Percentiles rank a stretch among this genome's conserved stretches.
Evolutionary conservation across 176 grass and related monocot species (phyloP).

Genomic region (Puya raimondii): DNA sequence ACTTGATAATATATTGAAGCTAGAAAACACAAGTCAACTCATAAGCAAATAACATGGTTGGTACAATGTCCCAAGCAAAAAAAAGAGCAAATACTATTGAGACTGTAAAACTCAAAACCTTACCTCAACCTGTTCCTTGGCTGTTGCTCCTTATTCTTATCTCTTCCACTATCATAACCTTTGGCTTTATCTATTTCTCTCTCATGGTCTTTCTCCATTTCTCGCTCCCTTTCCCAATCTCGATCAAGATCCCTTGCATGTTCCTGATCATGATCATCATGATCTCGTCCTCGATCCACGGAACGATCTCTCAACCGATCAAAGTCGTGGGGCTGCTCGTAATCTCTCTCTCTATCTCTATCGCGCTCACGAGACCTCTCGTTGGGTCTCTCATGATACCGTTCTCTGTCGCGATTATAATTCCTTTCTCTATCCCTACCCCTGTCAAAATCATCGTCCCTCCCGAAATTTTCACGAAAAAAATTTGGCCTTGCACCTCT

Average conservation of each 20-base stretch:
- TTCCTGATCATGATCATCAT: constrained; percentile 46
- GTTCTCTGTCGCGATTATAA: constrained; percentile 55
- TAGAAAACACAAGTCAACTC: too few species aligned
- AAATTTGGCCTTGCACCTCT: constrained; percentile 56
- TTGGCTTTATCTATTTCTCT: constrained; percentile 39
- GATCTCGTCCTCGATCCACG: constrained; percentile 40
- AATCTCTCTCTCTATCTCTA: constrained; percentile 54
- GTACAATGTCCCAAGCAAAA: too few species aligned
- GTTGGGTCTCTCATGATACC: constrained; percentile 45
- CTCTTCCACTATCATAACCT: constrained; percentile 35
- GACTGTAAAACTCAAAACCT: constrained; percentile 15
- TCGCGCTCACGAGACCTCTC: constrained; percentile 55
- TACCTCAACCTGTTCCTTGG: constrained; percentile 52
- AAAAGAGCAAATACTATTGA: neutral
- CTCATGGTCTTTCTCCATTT: constrained; percentile 51
- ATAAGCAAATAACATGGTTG: neutral
- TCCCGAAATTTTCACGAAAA: constrained; percentile 53
- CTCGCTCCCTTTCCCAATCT: constrained; percentile 21
- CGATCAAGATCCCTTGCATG: constrained; percentile 37
- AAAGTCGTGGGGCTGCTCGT: constrained; percentile 41
- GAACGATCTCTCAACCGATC: constrained; percentile 45
- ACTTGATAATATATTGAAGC: too few species aligned
- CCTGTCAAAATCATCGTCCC: constrained; percentile 48
- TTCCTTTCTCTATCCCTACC: constrained; percentile 62
- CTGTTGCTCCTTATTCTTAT: constrained; percentile 48